Base-by-base conservation (phyloP, 2,329 filamentous ascomycete genomes). In the Fusarium dlaminii region DNA sequence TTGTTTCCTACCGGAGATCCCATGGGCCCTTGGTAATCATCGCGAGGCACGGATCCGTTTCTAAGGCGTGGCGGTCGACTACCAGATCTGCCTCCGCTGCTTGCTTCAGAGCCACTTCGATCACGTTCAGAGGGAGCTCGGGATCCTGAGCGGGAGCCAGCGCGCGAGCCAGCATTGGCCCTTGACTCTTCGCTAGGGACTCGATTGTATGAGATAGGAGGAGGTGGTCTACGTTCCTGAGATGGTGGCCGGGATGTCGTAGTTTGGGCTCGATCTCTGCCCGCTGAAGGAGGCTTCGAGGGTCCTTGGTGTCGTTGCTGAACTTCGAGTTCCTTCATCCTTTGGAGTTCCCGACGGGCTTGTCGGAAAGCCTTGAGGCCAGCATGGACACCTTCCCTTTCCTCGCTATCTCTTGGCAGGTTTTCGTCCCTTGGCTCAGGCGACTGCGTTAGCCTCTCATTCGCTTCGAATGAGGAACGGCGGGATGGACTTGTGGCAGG, bases 281-380 rank as follows among this genome's bases (percentile, higher is more conserved):
- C 48, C 24, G 68, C 42, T n/a, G 70, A 69, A 22, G 55, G 62
- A 29, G 61, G 54, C 34, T 56, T 60, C 30, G 46, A 62, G 22
- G 68, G 66, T 30, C 52, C 66, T 34, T 84, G 81, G 65, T 86
- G 83, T 24, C 84, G 84, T 22, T 85, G 82, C 54, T 86, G 81
- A 7, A 82, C 79, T 68, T 90, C 88, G 3, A 86, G 70, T 73
- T 90, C 89, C 79, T 87, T 90, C 75, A 88, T 84, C 67, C 82
- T 86, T 72, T 90, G 88, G 22, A 90, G 81, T 63, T 90, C 88
- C 18, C 88, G 85, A 17, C 87, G 85, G 3, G 88, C 89, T 75
- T 90, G 88, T 34, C 88, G 83, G 75, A 90, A 91, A 5, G 88
- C 87, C 60, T 84, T 86, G 27, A 90, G 81, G 0, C 89, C 89